Base-by-base conservation (phyloP, 805 yeast species). In the Spencermartinsiella europaea region DNA sequence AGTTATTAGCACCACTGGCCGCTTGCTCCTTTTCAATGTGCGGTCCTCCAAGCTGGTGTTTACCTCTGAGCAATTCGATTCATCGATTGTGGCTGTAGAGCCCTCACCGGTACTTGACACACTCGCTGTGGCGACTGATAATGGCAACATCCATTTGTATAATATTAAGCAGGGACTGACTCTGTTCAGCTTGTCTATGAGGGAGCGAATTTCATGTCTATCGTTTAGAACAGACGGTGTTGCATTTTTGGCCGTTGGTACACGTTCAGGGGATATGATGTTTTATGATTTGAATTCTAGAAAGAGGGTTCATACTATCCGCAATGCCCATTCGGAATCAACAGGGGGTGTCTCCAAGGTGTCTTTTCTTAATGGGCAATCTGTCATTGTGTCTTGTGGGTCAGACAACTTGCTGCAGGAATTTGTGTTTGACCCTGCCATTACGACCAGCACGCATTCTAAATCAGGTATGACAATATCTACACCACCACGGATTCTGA, bases 141-240 rank as follows among this genome's bases (percentile, higher is more conserved):
- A 71, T 5, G 97, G 98, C 14, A 75, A 76, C 3, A 76, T 87
- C 12, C 68, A 70, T 38, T 62, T 90, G 35, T 82, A 73, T 62
- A 81, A 95, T 60, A 58, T 93, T 52, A 80, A 77, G 54, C 81
- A 78, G 56, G 93, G 80, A 19, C 75, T 68, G 48, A 64, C 69
- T 2, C 58, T 85, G 37, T 56, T 80, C 79, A 63, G 70, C 2
- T 63, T 74, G 19, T 55, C 62, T n/a, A 59, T 67, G 8, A 63
- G 63, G 7, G 68, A 70, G 44, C 62, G 73, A 14, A 62, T 77
- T 14, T 63, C 74, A 0, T 73, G 95, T 0, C 56, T 91, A 17
- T 84, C 96, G 1, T 91, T 95, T 70, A 59, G 98, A 66, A 86
- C 96, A 2, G 99, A 93, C 63, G 95, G 95, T 0, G 74, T 83